A percentile compares a stretch with the other conserved stretches of the same genome.
phyloP scores from a whole-genome alignment of 1,284 basidiomycete species.

The Hypsizygus ulmarius region DNA sequence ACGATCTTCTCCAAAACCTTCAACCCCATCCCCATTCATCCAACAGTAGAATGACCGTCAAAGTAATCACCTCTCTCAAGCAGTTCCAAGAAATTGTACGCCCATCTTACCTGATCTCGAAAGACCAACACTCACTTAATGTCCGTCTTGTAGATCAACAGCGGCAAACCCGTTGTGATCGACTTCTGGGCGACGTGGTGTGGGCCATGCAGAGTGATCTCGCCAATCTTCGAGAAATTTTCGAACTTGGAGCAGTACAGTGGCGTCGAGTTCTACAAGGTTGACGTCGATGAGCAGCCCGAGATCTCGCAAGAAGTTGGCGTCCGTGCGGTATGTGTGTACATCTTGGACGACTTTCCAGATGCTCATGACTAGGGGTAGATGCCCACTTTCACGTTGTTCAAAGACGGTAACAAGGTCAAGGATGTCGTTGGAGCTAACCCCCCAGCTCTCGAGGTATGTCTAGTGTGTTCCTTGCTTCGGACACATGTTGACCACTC shows the following conservation, averaged over 20 bases:
- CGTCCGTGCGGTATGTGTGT: conserved; percentile 61
- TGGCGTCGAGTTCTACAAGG: conserved; percentile 67
- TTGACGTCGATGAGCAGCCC: conserved; percentile 68
- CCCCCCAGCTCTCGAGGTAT: conserved; percentile 21
- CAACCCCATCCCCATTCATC: conserved; percentile 4
- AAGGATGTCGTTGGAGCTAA: conserved; percentile 33
- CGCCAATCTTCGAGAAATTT: conserved; percentile 77
- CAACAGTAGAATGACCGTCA: conserved; percentile 31
- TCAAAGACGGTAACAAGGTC: conserved; percentile 34
- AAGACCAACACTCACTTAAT: neutral
- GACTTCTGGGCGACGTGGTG: conserved; percentile 82
- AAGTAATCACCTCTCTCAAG: conserved; percentile 27
- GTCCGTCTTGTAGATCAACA: conserved; percentile 54
- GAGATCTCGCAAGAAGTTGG: conserved; percentile 62
- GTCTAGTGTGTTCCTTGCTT: conserved; percentile 41
- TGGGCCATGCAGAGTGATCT: conserved; percentile 75
- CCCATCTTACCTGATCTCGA: neutral
- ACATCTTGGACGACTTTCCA: neutral
- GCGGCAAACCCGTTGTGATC: conserved; percentile 59
- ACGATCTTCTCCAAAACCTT: neutral
- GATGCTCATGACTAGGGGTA: conserved; percentile 15
- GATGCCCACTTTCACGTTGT: conserved; percentile 42
- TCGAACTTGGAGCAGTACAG: conserved; percentile 35
- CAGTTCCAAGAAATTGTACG: conserved; percentile 35
- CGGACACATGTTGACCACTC: conserved; percentile 44